Base-by-base conservation (phyloP, 163 green algal genomes). In the Trebouxia gelatinosa region DNA sequence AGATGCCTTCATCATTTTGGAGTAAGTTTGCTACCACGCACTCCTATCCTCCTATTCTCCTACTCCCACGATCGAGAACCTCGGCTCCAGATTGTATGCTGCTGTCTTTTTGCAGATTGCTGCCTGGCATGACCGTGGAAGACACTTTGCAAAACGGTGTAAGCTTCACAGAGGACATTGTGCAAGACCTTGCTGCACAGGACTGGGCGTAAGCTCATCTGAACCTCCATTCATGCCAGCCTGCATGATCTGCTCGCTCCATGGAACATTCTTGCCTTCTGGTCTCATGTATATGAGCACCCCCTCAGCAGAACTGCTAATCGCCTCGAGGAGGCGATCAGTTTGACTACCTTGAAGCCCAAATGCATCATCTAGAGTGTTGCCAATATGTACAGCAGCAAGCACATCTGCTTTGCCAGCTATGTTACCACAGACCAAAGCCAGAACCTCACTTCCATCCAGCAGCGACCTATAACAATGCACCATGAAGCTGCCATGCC, bases 371-470 rank as follows among this genome's bases (percentile, higher is more conserved):
- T 83, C 90, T 51, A 94, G 85, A 29, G 90, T 78, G 48, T 80
- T 87, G 87, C 97, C 89, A 35, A 62, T 82, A 71, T 97, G 93
- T 61, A 97, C 85, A 26, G 88, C 81, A 6, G 88, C 74, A 28
- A 95, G 82, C 70, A 80, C 82, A 74, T 83, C 40, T 29, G 78
- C 50, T 35, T 82, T 51, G 38, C 32, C 38, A 32, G 19, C 71
- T 19, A 81, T 58, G 64, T 86, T 80, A 32, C 88, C 88, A 64
- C 87, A 85, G 13, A 97, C 89, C 31, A 97, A 74, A 23, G 93
- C 94, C 21, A 94, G 70, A 80, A 98, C 92, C 86, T 98, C 94
- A 4, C 85, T 87, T 66, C 82, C 88, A 65, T 97, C 94, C 0
- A 96, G 31, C n/a, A 81, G 35, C 5, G 81, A 92, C 29, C 82